Conservation (phyloP, 1,139 yeast species). For the Magnusiomyces suaveolens region DNA sequence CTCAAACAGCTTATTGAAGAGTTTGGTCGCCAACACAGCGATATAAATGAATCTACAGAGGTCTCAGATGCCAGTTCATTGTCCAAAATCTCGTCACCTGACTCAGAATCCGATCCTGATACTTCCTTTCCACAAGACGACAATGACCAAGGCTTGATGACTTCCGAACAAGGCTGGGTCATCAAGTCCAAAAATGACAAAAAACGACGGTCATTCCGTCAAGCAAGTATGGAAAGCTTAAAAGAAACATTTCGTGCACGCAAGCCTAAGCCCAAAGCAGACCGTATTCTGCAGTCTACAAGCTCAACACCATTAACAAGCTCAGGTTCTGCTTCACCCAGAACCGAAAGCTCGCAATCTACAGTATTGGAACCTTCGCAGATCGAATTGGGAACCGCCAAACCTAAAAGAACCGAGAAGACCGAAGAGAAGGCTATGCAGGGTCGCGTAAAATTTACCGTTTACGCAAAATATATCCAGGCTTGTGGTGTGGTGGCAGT, state of each 20-base stretch:
- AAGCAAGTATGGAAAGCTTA: constrained; percentile 58
- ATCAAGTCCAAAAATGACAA: background rate
- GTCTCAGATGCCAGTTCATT: background rate
- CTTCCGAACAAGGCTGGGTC: background rate
- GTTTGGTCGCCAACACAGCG: constrained; percentile 29
- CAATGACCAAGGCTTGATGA: background rate
- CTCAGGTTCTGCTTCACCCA: constrained; percentile 2
- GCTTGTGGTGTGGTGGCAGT: constrained; percentile 78
- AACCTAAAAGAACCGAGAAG: constrained; percentile 23
- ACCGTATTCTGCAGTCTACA: too few relatives aligned
- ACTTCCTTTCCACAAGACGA: background rate
- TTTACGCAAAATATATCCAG: constrained; percentile 65
- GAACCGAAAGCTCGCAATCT: background rate
- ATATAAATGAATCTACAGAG: background rate
- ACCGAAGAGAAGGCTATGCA: constrained; percentile 60
- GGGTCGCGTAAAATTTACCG: constrained; percentile 82
- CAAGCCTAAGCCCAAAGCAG: background rate
- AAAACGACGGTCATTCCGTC: constrained; percentile 40
- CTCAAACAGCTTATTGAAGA: constrained; percentile 28
- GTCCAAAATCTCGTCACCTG: background rate
- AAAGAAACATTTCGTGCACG: constrained; percentile 26
- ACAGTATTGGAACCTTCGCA: constrained; percentile 4
- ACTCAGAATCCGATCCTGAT: background rate
- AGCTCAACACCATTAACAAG: background rate
- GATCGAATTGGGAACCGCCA: constrained; percentile 10